These are phyloP conservation scores for Argentina anserina DNA, from an alignment of 306 rosid genomes.

Conservation along the genomic window DNA sequence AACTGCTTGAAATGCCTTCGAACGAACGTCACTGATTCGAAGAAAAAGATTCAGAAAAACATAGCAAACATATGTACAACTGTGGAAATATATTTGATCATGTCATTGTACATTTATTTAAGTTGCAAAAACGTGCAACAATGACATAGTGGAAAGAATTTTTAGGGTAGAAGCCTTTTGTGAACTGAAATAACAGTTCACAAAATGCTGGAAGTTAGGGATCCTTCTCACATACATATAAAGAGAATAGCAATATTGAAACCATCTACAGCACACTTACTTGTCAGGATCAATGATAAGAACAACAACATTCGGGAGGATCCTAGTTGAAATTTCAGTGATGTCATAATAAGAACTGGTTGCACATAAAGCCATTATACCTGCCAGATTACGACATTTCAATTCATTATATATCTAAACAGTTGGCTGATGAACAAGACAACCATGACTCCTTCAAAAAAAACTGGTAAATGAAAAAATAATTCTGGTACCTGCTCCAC, in stretches of 20 bases:
- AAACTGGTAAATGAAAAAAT: background rate
- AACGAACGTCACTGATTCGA: slow-evolving; percentile 77
- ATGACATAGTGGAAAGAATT: background rate
- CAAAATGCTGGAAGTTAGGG: background rate
- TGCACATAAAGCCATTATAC: slow-evolving; percentile 95
- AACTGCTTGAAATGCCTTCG: slow-evolving; percentile 90
- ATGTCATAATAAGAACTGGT: slow-evolving; percentile 92
- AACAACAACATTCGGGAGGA: slow-evolving; percentile 89
- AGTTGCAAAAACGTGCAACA: background rate
- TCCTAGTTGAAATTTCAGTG: slow-evolving; percentile 87
- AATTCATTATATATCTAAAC: slow-evolving; percentile 1
- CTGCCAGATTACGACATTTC: slow-evolving; percentile 42
- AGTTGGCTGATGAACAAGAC: slow-evolving; percentile 16
- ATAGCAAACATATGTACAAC: background rate
- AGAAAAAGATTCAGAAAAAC: slow-evolving; percentile 1
- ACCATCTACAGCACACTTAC: slow-evolving; percentile 30
- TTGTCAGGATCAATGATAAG: slow-evolving; percentile 95
- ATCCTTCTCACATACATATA: background rate
- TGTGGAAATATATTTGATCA: background rate
- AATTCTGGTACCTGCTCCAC: slow-evolving; percentile 84
- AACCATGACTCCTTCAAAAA: background rate
- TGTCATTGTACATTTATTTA: background rate
- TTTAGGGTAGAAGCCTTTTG: background rate
- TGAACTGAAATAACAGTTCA: background rate
- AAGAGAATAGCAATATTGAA: background rate